A percentile compares a stretch with the other conserved stretches of the same genome.
Conservation (phyloP, 768 basidiomycete species). For the Suillus weaverae region DNA sequence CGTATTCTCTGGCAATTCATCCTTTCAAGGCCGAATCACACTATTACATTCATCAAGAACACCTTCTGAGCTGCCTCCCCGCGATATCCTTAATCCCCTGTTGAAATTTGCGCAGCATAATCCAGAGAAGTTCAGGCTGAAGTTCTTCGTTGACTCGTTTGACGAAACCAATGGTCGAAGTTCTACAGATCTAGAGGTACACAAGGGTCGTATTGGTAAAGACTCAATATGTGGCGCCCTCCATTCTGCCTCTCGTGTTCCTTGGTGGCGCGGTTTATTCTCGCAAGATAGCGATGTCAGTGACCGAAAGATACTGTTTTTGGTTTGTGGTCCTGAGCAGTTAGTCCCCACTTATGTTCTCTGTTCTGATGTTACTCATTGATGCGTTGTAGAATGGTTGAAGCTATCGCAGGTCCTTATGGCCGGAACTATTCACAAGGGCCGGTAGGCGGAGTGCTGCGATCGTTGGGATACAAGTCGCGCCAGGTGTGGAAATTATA, state of each 20-base stretch:
- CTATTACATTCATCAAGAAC: conserved; percentile 70
- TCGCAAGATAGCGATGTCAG: conserved; percentile 8
- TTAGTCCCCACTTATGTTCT: conserved; percentile 36
- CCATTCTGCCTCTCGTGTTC: conserved; percentile 22
- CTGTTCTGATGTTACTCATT: neutral
- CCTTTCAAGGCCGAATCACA: conserved; percentile 56
- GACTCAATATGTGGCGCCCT: conserved; percentile 46
- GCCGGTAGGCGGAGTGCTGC: conserved; percentile 62
- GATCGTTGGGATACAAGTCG: conserved; percentile 59
- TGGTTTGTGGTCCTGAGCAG: conserved; percentile 87
- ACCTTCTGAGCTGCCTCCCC: conserved; percentile 68
- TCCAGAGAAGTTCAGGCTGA: conserved; percentile 56
- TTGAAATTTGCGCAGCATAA: conserved; percentile 44
- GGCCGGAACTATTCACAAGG: conserved; percentile 79
- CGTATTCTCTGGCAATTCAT: conserved; percentile 38
- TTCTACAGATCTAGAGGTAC: conserved; percentile 25
- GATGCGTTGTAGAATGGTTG: conserved; percentile 60
- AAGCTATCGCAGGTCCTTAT: conserved; percentile 71
- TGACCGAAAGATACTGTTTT: conserved; percentile 54
- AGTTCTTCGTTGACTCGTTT: conserved; percentile 61
- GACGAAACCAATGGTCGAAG: conserved; percentile 18
- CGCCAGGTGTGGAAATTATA: conserved; percentile 72
- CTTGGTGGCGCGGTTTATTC: conserved; percentile 34
- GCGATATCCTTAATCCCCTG: conserved; percentile 56
- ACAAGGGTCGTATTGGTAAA: conserved; percentile 57